Base-by-base conservation (phyloP, 116 monocot genomes). In the Iris pallida region DNA sequence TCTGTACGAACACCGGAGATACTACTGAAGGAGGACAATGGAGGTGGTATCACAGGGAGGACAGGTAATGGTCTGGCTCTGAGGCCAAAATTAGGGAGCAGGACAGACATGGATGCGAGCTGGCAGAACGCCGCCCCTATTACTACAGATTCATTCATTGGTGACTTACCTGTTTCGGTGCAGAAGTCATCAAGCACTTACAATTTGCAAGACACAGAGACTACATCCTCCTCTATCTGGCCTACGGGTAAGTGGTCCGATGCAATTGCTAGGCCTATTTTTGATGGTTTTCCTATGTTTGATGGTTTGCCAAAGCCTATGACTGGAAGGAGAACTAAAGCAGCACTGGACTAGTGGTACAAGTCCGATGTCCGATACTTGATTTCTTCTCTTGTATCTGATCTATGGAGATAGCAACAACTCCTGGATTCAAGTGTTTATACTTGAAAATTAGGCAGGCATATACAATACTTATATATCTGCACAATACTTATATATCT, bases 171-270 rank as follows among this genome's bases (percentile, higher is more conserved):
- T 53, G 42, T 68, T 64, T 57, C 85, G 5, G 68, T 78, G 8
- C 62, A 68, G 13, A 85, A 75, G 68, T 85, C 84, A 49, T 79
- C 81, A 9, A 85, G 85, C 68, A 78, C 85, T 8, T 72, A 78
- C 2, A 81, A 69, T 64, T 78, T 85, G 57, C 74, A 75, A 20
- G 85, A 85, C 8, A 69, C 81, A 0, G 78, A 78, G 45, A 54
- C 14, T 43, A 17, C 9, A 16, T 20, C 68, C 6, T 71, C 54
- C 5, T 75, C 70, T 3, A 52, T 71, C 4, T 80, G 80, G 80
- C 71, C 70, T 1, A 43, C 80, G 41, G 52, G 67, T 43, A 83
- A 75, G 61, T 80, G 84, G 80, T 54, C 64, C 41, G 74, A 84
- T 68, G 65, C 66, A 12, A 69, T 84, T 18, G 14, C 80, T 55